Evolutionary conservation across 257 asterid genomes (phyloP).

Genomic region (Plectranthus barbatus): DNA sequence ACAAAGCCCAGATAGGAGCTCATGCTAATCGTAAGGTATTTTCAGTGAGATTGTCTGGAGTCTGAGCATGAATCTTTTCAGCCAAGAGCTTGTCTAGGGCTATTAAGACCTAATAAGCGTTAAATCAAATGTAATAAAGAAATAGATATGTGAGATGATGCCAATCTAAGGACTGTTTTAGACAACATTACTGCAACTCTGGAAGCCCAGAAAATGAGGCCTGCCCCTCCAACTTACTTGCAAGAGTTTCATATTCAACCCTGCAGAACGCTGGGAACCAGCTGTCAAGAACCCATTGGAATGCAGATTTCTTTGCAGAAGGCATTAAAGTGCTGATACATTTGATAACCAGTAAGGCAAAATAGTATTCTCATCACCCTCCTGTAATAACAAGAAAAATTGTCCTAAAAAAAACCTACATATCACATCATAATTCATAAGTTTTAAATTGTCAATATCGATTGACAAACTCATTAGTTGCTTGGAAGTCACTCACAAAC

Average conservation of each 20-base stretch:
- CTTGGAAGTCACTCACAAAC: not conserved
- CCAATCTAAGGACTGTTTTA: not conserved
- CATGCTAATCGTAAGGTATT: not conserved
- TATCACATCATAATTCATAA: conserved; percentile 1
- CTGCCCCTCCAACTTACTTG: conserved; percentile 47
- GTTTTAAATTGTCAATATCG: not conserved
- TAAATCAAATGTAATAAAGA: not conserved
- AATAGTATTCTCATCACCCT: conserved; percentile 59
- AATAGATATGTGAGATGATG: not conserved
- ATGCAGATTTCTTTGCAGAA: conserved; percentile 83
- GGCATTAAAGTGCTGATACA: conserved; percentile 90
- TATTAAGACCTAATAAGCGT: not conserved
- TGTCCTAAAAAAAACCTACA: not conserved
- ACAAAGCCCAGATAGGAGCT: not conserved
- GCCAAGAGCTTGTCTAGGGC: not conserved
- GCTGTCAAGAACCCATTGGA: conserved; percentile 75
- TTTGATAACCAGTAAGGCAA: conserved; percentile 96
- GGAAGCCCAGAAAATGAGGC: not conserved
- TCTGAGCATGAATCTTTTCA: not conserved
- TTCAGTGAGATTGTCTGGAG: not conserved
- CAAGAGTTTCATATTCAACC: conserved; percentile 59
- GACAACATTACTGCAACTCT: not conserved
- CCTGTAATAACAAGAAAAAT: conserved; percentile 41
- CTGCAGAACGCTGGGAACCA: conserved; percentile 72
- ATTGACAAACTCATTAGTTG: not conserved